phyloP scores from a whole-genome alignment of 768 basidiomycete genomes.

The Pulveroboletus frians region DNA sequence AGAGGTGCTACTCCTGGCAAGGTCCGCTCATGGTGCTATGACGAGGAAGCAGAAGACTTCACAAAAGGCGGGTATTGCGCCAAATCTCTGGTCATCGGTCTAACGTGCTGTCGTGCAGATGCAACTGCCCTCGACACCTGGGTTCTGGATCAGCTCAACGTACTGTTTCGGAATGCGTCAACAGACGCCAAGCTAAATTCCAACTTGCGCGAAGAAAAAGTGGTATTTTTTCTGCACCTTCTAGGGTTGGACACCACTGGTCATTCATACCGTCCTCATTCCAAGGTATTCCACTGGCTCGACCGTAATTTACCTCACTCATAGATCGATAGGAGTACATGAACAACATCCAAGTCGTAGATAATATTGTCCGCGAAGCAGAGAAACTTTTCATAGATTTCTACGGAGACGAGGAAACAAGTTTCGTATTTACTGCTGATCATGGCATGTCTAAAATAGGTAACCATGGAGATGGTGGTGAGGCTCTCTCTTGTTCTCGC shows the following conservation, averaged over 20 bases:
- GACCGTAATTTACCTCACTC: background rate
- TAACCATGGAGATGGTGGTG: conserved; percentile 86
- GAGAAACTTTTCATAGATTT: conserved; percentile 59
- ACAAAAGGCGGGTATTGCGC: conserved; percentile 55
- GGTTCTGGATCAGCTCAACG: conserved; percentile 67
- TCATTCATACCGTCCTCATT: conserved; percentile 81
- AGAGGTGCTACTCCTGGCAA: conserved; percentile 65
- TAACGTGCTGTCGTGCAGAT: conserved; percentile 37
- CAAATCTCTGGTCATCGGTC: background rate
- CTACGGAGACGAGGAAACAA: conserved; percentile 64
- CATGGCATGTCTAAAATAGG: conserved; percentile 88
- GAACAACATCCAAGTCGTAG: conserved; percentile 76
- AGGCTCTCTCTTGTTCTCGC: conserved; percentile 14
- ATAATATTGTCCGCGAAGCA: conserved; percentile 62
- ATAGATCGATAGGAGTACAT: conserved; percentile 66
- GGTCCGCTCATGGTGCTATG: conserved; percentile 72
- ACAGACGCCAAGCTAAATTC: conserved; percentile 42
- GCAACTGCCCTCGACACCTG: conserved; percentile 74
- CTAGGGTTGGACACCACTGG: conserved; percentile 84
- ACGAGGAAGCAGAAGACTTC: conserved; percentile 78
- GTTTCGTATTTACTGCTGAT: conserved; percentile 80
- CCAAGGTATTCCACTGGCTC: conserved; percentile 43
- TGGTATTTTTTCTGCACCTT: conserved; percentile 79
- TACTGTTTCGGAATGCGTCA: conserved; percentile 61
- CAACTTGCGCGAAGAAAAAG: conserved; percentile 52